Conservation (phyloP, 129 eudicot species). For the Escallonia herrerae region DNA sequence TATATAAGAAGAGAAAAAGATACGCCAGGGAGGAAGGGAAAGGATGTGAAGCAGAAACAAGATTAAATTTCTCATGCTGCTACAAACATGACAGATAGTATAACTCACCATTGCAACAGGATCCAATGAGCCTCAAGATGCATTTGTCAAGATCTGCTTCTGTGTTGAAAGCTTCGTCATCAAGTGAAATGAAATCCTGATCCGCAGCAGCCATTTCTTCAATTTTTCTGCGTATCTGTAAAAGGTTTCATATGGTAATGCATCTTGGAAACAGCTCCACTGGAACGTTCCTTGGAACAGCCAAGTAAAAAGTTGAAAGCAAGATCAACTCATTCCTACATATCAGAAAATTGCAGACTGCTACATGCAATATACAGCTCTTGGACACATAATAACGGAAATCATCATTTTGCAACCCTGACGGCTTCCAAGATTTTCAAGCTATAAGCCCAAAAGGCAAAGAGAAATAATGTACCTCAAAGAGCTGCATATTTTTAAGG, state of each 20-base stretch:
- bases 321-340: not conserved
- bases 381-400: not conserved
- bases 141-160: constrained; percentile 94
- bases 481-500: constrained; percentile 59
- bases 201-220: constrained; percentile 56
- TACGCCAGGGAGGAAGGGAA: not conserved
- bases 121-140: constrained; percentile 93
- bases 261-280: not conserved
- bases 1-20: not conserved
- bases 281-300: not conserved
- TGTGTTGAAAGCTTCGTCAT: constrained; percentile 66
- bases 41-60: not conserved
- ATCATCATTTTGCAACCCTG: not conserved
- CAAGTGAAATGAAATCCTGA: constrained; percentile 55
- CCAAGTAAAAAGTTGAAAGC: not conserved
- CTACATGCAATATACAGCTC: not conserved
- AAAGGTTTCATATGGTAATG: constrained; percentile 2
- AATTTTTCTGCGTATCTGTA: constrained; percentile 77
- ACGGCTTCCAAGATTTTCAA: not conserved
- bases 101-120: constrained; percentile 83
- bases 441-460: not conserved
- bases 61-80: not conserved
- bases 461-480: constrained; percentile 30
- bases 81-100: not conserved
- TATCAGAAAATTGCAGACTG: not conserved